Base-by-base conservation (phyloP, 164 flowering plant genomes). In the Aristolochia fimbriata region DNA sequence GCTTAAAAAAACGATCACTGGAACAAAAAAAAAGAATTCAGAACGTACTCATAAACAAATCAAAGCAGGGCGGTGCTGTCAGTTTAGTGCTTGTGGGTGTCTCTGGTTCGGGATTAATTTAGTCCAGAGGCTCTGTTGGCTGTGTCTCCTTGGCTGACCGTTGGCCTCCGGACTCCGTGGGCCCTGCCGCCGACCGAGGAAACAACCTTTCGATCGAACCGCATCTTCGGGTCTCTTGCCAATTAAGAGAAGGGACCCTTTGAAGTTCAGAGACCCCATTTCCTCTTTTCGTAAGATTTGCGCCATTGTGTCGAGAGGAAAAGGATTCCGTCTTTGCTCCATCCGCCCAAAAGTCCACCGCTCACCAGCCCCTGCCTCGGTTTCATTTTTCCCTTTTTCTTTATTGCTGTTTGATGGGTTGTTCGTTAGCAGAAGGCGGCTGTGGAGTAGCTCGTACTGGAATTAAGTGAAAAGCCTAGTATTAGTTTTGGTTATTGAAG, bases 151-250 rank as follows among this genome's bases (percentile, higher is more conserved):
- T 37, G 43, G 43, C 43, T 37, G 43, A 37, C 84, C 68, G 27
- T 70, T 66, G 69, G 68, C 53, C 58, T 71, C 89, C 90, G 88
- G 64, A 60, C 73, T 81, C 84, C 58, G 74, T 77, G 96, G 94
- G 83, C 81, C 71, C 75, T 85, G 96, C 88, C 73, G 66, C 62
- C 70, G 77, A 73, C 76, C 74, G 65, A 78, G 96, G 45, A 56
- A 56, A 15, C 43, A 56, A 5, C 41, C 58, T 56, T 56, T 52
- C 30, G 58, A 16, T 56, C 58, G 12, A 14, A 56, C 45, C 58
- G 31, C 56, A 31, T 33, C 41, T 49, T 60, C 59, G 54, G 72
- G 67, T 69, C 50, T 62, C 71, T 63, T 68, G 62, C 51, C 60
- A 63, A 50, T 62, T 51, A 81, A 81, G 79, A 73, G 78, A 81